Evolutionary conservation across 2,329 filamentous ascomycete species (phyloP).

Genomic region (Neonectria faginata): DNA sequence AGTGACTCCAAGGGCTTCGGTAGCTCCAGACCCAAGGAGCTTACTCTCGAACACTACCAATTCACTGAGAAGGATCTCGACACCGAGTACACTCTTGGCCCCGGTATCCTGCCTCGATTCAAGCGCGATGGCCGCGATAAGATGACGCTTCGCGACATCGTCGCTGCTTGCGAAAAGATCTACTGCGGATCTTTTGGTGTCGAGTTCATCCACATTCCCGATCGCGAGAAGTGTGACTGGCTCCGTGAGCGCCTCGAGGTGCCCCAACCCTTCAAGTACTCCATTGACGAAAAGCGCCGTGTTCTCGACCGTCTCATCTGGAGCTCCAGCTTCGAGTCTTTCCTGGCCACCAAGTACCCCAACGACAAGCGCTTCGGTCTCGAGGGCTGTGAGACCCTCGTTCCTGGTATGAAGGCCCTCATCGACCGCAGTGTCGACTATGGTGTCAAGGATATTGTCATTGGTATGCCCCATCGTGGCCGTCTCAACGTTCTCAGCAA

Average conservation of each 20-base stretch:
- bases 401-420: constrained; percentile 98
- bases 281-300: constrained; percentile 96
- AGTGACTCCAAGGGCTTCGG: constrained; percentile 76
- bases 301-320: constrained; percentile 98
- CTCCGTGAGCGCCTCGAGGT: constrained; percentile 94
- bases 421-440: constrained; percentile 99
- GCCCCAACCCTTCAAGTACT: constrained; percentile 95
- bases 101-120: constrained; percentile 95
- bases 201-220: constrained; percentile 99
- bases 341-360: constrained; percentile 96
- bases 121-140: constrained; percentile 88
- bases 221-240: constrained; percentile 98
- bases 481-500: constrained; percentile 98
- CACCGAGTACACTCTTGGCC: constrained; percentile 89
- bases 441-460: constrained; percentile 98
- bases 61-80: constrained; percentile 96
- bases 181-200: constrained; percentile 98
- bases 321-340: constrained; percentile 97
- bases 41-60: constrained; percentile 92
- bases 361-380: constrained; percentile 99
- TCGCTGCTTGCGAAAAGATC: constrained; percentile 91
- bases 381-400: constrained; percentile 95
- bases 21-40: constrained; percentile 89
- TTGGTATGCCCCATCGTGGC: constrained; percentile 99
- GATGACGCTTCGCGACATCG: constrained; percentile 96